phyloP scores from a whole-genome alignment of 2,329 filamentous ascomycete genomes.

The Fusarium xylarioides region DNA sequence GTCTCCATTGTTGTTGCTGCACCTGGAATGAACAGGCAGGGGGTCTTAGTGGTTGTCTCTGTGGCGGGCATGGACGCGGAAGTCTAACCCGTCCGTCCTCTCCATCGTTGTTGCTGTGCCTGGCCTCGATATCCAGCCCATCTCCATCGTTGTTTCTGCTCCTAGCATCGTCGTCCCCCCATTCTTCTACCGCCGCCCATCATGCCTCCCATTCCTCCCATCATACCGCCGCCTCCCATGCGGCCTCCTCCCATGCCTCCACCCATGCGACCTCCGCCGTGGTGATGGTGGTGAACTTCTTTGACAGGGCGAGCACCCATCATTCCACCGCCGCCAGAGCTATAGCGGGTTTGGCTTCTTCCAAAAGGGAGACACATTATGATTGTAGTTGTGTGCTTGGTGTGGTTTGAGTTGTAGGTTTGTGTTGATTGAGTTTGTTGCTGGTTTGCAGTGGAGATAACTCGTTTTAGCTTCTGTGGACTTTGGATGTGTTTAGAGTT shows the following conservation, averaged over 20 bases:
- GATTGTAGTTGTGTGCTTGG: not conserved
- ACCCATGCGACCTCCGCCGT: conserved; percentile 4
- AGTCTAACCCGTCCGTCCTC: not conserved
- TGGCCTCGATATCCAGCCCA: no score
- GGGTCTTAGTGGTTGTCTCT: not conserved
- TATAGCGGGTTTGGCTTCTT: not conserved
- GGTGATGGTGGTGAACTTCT: conserved; percentile 14
- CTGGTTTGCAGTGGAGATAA: not conserved
- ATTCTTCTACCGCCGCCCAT: no score
- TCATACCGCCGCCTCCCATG: conserved; percentile 10
- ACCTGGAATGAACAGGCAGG: not conserved
- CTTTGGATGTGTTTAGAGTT: not conserved
- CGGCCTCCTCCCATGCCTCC: conserved; percentile 7
- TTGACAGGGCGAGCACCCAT: conserved; percentile 15
- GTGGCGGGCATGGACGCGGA: not conserved
- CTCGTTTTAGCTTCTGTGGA: not conserved
- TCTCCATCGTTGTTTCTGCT: no score
- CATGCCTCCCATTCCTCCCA: conserved; percentile 23
- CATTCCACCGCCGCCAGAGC: conserved; percentile 3
- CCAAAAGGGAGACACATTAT: conserved; percentile 21
- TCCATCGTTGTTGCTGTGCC: not conserved
- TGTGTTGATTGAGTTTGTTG: not conserved
- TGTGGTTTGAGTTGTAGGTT: not conserved
- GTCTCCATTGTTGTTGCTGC: not conserved
- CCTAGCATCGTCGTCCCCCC: no score